Evolutionary conservation across 2,329 filamentous ascomycete genomes (phyloP).

Genomic region (Paraphoma sp.): DNA sequence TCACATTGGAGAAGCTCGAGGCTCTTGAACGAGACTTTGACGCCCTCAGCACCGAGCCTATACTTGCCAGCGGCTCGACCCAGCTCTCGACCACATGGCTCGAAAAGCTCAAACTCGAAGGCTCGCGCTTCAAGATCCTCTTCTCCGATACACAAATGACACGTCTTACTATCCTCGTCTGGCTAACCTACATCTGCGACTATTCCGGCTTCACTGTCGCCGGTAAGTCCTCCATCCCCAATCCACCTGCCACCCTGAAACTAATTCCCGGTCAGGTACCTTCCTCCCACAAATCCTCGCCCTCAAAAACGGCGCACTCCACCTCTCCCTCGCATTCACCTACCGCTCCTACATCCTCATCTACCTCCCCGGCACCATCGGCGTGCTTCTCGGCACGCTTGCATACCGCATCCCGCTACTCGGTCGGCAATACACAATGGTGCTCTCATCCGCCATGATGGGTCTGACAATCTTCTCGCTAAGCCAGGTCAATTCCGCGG

Average conservation of each 20-base stretch:
- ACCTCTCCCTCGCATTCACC: slow-evolving; percentile 54
- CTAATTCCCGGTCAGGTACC: slow-evolving; percentile 39
- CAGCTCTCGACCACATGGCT: slow-evolving; percentile 37
- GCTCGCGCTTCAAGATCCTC: slow-evolving; percentile 53
- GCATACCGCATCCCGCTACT: slow-evolving; percentile 55
- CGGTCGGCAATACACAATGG: slow-evolving; percentile 56
- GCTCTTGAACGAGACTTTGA: slow-evolving; percentile 41
- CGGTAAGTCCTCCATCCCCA: slow-evolving; percentile 28
- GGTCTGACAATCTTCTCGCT: slow-evolving; percentile 55
- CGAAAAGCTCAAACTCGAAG: slow-evolving; percentile 49
- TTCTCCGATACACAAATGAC: slow-evolving; percentile 53
- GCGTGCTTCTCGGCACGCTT: slow-evolving; percentile 56
- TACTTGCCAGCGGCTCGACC: slow-evolving; percentile 40
- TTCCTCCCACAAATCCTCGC: slow-evolving; percentile 60
- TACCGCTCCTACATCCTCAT: slow-evolving; percentile 64
- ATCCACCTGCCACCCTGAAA: slow-evolving; percentile 7
- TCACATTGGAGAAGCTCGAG: slow-evolving; percentile 47
- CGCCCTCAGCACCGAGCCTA: slow-evolving; percentile 24
- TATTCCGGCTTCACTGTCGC: slow-evolving; percentile 59
- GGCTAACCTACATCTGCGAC: slow-evolving; percentile 60
- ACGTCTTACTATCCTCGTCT: slow-evolving; percentile 56
- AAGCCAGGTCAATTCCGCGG: slow-evolving; percentile 52
- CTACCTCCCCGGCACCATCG: slow-evolving; percentile 60
- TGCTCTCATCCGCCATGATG: slow-evolving; percentile 53
- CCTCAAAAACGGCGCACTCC: slow-evolving; percentile 57